A percentile compares a stretch with the other conserved stretches of the same genome.
Evolutionary conservation across 116 monocot species (phyloP).

Genomic region (Dioscorea cayenensis): DNA sequence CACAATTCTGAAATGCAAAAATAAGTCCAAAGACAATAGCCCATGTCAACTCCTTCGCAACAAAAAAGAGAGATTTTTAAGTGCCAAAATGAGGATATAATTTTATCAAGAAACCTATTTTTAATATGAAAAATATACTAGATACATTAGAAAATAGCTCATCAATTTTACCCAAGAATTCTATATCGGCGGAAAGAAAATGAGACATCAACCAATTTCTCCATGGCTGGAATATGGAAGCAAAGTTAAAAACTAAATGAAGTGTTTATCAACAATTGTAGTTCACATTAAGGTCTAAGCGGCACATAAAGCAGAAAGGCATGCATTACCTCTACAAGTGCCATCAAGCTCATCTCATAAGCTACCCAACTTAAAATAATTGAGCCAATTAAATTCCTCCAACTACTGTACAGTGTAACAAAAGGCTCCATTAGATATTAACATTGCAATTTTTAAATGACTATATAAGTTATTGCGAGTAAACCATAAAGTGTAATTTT

Average conservation of each 20-base stretch:
- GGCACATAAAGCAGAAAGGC: background rate
- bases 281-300: background rate
- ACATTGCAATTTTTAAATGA: background rate
- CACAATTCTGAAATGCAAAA: too few relatives aligned
- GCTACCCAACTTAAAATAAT: conserved; percentile 67
- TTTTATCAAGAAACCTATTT: too few relatives aligned
- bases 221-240: too few relatives aligned
- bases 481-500: background rate
- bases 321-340: conserved; percentile 67
- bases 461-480: background rate
- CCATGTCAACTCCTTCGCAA: too few relatives aligned
- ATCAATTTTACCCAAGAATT: background rate
- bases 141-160: background rate
- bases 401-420: conserved; percentile 41
- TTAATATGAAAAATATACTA: too few relatives aligned
- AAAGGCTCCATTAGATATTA: background rate
- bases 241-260: too few relatives aligned
- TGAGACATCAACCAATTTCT: background rate
- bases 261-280: too few relatives aligned
- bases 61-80: too few relatives aligned
- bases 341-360: conserved; percentile 65
- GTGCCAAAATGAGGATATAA: too few relatives aligned
- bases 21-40: too few relatives aligned
- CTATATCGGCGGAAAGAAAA: background rate
- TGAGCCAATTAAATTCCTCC: conserved; percentile 66